phyloP scores from a whole-genome alignment of 108 stramenopile species.

The Aureococcus anophagefferens region DNA sequence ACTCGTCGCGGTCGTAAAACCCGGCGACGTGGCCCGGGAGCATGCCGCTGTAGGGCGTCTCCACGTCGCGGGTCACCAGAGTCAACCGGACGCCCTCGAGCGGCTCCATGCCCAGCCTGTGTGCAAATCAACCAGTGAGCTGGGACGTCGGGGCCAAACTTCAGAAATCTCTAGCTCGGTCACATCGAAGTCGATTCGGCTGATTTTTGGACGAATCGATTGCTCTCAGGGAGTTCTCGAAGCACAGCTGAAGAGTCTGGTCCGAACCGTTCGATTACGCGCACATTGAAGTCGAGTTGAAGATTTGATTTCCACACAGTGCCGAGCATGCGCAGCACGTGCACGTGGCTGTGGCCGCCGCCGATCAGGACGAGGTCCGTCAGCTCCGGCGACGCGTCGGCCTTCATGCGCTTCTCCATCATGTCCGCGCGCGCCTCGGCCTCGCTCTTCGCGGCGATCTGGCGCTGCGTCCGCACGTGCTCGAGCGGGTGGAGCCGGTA shows the following conservation, averaged over 20 bases:
- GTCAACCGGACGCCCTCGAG: constrained; percentile 61
- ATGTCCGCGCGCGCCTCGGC: no score
- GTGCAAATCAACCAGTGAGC: no score
- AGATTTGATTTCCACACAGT: no score
- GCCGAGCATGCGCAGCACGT: constrained; percentile 83
- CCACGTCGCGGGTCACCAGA: constrained; percentile 68
- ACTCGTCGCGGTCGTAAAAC: constrained; percentile 54
- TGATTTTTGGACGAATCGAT: no score
- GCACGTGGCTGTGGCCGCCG: constrained; percentile 90
- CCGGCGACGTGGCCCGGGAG: constrained; percentile 86
- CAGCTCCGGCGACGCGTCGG: background rate
- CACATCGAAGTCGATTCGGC: no score
- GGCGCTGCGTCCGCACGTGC: background rate
- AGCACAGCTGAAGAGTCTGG: no score
- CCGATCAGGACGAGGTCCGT: constrained; percentile 76
- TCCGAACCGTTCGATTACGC: no score
- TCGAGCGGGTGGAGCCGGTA: background rate
- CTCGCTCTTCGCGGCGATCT: background rate
- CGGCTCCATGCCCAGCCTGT: constrained; percentile 63
- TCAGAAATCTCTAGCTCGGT: no score
- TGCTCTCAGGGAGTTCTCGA: no score
- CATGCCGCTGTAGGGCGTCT: constrained; percentile 91
- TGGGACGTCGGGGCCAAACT: no score
- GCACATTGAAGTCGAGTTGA: no score
- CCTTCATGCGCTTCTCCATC: background rate